Base-by-base conservation (phyloP, 257 asterid species). In the Lycium ferocissimum region DNA sequence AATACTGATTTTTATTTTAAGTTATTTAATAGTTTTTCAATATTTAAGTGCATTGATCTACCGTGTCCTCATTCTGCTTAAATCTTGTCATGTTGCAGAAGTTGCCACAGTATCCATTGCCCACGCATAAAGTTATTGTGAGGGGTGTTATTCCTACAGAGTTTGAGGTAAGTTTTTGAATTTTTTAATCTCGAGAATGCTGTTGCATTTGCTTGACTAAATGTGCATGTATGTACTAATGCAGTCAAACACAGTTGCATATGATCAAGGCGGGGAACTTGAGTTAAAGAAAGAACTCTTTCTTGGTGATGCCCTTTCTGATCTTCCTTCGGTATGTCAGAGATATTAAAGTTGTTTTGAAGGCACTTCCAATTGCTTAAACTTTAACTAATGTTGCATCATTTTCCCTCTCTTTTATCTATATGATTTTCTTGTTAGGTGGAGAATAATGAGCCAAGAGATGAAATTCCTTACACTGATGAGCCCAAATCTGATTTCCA, bases 41-140 rank as follows among this genome's bases (percentile, higher is more conserved):
- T 37, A 20, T 59, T 49, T 35, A 6, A 13, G 9, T 5, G 78
- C 45, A 43, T 37, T 22, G 20, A 40, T n/a, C 61, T 45, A 58
- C 22, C 22, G 20, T 26, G 1, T 26, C 58, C 43, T 12, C 14
- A 14, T 7, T 12, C 22, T 62, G 11, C 26, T 26, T 14, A 6
- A 37, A 20, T 47, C 61, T 73, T 51, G 69, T 63, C 61, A 9
- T 37, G 47, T 85, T 84, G 57, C 89, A 91, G 92, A 83, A 71
- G 35, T 84, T 91, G 86, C 93, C 93, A 58, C 89, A 87, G 65
- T 88, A 88, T 84, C 91, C 92, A 2, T 33, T 89, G 73, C 93
- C 92, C 51, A 89, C 92, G 17, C 92, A 91, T 71, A 83, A 88
- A 75, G 89, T 85, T 70, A 43, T 89, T 87, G 86, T 79, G 79